phyloP scores from a whole-genome alignment of 257 asterid species.

The Nicotiana paniculata region DNA sequence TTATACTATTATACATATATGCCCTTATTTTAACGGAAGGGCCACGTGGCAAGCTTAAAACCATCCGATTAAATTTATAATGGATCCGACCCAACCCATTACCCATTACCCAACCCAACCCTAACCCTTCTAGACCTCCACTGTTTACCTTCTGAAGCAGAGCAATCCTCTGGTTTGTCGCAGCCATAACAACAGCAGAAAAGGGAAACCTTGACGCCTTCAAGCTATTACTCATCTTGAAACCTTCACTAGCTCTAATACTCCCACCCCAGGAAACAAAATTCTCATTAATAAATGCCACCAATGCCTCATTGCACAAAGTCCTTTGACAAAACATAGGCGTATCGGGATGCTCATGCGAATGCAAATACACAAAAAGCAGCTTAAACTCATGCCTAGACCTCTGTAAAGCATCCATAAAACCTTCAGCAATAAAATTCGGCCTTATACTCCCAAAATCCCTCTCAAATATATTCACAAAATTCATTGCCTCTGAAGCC shows the following conservation, averaged over 20 bases:
- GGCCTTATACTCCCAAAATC: constrained; percentile 65
- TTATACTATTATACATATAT: too few relatives aligned
- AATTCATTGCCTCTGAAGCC: constrained; percentile 60
- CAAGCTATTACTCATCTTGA: constrained; percentile 96
- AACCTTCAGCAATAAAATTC: constrained; percentile 69
- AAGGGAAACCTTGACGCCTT: constrained; percentile 94
- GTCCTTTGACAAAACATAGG: constrained; percentile 66
- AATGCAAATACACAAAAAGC: constrained; percentile 88
- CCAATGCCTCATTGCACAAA: constrained; percentile 60
- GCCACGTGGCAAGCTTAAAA: too few relatives aligned
- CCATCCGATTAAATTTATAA: too few relatives aligned
- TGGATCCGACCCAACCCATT: too few relatives aligned
- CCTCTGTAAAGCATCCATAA: constrained; percentile 95
- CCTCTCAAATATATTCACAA: constrained; percentile 60
- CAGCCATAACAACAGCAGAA: constrained; percentile 95
- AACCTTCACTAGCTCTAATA: constrained; percentile 92
- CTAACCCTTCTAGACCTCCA: too few relatives aligned
- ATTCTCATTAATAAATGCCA: constrained; percentile 74
- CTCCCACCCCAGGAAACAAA: constrained; percentile 97
- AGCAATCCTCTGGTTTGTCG: constrained; percentile 94
- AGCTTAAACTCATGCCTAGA: constrained; percentile 81
- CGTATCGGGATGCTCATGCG: constrained; percentile 92
- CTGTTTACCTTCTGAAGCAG: constrained; percentile 76
- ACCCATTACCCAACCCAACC: too few relatives aligned
- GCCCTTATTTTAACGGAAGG: too few relatives aligned